Evolutionary conservation across 2,329 filamentous ascomycete genomes (phyloP), one percentile per base, ranked within the genome.

Genomic region (Paracamarosporium sp.): DNA sequence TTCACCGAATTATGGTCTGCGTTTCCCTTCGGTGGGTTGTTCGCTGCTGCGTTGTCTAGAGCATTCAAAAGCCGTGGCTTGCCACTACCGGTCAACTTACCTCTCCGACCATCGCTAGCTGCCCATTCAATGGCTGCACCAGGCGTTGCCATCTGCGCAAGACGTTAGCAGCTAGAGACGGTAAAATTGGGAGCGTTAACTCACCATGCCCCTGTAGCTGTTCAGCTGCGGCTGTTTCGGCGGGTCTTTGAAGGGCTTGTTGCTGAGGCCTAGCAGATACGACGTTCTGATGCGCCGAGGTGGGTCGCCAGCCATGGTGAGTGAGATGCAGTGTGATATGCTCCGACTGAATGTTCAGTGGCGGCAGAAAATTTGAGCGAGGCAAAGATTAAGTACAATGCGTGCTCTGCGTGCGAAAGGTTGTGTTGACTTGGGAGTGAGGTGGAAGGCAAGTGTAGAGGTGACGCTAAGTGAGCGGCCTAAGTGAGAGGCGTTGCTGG

Each of bases 71-170:
- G 57, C 24, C 62, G 65, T 17, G 51, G 53, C 35, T 62, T 65
- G 35, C 64, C 58, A 2, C 50, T 55, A 2, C 65, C 61, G 0
- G 59, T 69, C 27, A 73, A 58, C 9, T 35, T 62, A 44, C 71
- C 70, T 44, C 67, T 70, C 28, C 73, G 71, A 17, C 73, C 73
- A 48, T 75, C 72, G 40, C 71, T 74, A 15, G 73, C 73, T 25
- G 63, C 54, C 70, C 70, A 75, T 51, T 74, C 73, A 9, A 74
- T 31, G 3, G 69, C 38, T 3, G 66, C 68, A n/a, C 69, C 67
- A 13, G 71, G 70, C 2, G 61, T 61, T 0, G 53, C 48, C 13
- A 67, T 25, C 70, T 73, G 13, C 3, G 1, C 2, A 30, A 5
- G 4, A 12, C 8, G 36, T 67, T n/a, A 64, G 50, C 56, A 9